Base-by-base conservation (phyloP, 805 yeast species). In the Danielozyma ontarioensis region DNA sequence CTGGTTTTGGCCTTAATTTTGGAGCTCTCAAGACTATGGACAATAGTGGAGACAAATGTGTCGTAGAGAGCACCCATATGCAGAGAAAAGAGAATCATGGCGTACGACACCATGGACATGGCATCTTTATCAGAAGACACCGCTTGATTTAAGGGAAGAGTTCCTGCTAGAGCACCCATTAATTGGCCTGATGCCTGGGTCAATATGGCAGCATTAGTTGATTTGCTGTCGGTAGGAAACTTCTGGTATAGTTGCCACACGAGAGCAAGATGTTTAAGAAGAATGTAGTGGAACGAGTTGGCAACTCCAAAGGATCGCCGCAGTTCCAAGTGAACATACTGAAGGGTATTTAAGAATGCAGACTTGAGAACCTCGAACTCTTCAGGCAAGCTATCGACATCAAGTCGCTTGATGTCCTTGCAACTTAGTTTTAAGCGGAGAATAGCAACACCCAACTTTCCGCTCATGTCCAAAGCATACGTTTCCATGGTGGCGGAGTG, bases 401-500 rank as follows among this genome's bases (percentile, higher is more conserved):
- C 22, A 10, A 19, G 22, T 6, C 6, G 8, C 6, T 10, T 19
- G 6, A 19, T 19, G n/a, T n/a, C n/a, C 22, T 10, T 6, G 22
- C 10, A 10, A 10, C 8, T 6, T 6, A 6, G 8, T 6, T 53
- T 66, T 12, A 73, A 33, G 4, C 55, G 52, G 15, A 72, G 46
- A 31, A 80, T 64, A 25, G 60, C 64, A 2, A 72, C 65, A 0
- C 84, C 88, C 17, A 81, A 70, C 11, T 58, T 36, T 0, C 90
- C 88, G n/a, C 77, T 55, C 41, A 77, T 45, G 34, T 83, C 89
- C 32, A 84, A 51, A 3, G 75, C 63, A 39, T 66, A 67, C 0
- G 78, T 60, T 38, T 78, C 83, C 5, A 71, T 57, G 10, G 50
- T 37, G 1, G 71, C 58, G 0, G 69, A 30, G 28, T 62, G 58